Conservation (phyloP, 345 rosid species). For the Garcia nutans region DNA sequence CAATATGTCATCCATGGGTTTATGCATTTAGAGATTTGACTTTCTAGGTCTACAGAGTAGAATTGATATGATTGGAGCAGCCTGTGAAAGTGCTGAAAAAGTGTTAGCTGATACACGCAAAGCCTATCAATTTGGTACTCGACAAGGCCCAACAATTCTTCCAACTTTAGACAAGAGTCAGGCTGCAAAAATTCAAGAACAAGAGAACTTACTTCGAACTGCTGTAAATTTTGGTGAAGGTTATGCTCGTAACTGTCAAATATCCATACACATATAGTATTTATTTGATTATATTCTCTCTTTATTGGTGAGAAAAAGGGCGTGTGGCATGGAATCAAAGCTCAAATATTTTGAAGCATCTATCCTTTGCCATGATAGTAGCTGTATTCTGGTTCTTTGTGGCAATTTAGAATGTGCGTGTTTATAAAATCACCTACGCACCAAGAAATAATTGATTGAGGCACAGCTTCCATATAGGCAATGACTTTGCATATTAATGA, state of each 20-base stretch:
- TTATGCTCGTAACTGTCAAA: slow-evolving; percentile 22
- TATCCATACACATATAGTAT: neutral
- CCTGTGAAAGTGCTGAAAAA: slow-evolving; percentile 92
- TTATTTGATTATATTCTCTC: neutral
- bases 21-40: slow-evolving; percentile 11
- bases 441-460: neutral
- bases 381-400: neutral
- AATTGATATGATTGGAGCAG: slow-evolving; percentile 81
- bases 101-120: slow-evolving; percentile 81
- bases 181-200: slow-evolving; percentile 88
- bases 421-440: too few relatives aligned
- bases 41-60: slow-evolving; percentile 53
- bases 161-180: slow-evolving; percentile 83
- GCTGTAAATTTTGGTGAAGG: slow-evolving; percentile 84
- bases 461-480: neutral
- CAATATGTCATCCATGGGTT: neutral
- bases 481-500: neutral
- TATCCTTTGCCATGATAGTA: neutral
- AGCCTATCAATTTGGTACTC: slow-evolving; percentile 76
- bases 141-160: slow-evolving; percentile 77
- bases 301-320: neutral
- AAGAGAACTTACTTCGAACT: slow-evolving; percentile 69
- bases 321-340: neutral
- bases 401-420: too few relatives aligned
- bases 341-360: slow-evolving; percentile 2